These are phyloP conservation scores for Ogataea dorogensis DNA, from an alignment of 805 yeast genomes.

Conservation along the genomic window DNA sequence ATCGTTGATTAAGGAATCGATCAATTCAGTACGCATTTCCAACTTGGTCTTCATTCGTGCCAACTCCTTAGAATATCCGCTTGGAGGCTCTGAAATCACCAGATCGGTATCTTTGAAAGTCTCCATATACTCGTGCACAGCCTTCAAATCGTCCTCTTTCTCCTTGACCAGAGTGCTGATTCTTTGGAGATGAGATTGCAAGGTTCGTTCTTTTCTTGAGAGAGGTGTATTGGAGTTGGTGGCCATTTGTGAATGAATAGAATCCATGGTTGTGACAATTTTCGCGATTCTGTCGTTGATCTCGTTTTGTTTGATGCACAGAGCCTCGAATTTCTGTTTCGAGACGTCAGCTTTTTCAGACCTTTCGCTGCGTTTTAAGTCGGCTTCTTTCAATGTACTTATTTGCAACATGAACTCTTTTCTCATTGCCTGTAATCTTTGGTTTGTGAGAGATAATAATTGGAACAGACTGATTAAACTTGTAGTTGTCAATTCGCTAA, in stretches of 20 bases:
- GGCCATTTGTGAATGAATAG: slow-evolving; percentile 8
- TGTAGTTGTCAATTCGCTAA: slow-evolving; percentile 16
- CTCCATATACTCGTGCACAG: slow-evolving; percentile 13
- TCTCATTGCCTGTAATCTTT: slow-evolving; percentile 19
- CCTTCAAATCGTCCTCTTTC: slow-evolving; percentile 20
- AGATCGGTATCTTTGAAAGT: slow-evolving; percentile 22
- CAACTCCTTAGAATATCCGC: slow-evolving; percentile 12
- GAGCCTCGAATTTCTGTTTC: slow-evolving; percentile 18
- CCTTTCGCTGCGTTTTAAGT: slow-evolving; percentile 13
- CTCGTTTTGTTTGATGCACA: slow-evolving; percentile 32
- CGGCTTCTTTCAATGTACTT: slow-evolving; percentile 18
- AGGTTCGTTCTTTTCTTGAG: slow-evolving; percentile 28
- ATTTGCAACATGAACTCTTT: slow-evolving; percentile 29
- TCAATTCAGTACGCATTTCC: slow-evolving; percentile 9
- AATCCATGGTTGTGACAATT: slow-evolving; percentile 11
- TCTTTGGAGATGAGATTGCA: slow-evolving; percentile 25
- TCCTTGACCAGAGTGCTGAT: slow-evolving; percentile 15
- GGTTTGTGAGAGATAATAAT: slow-evolving; percentile 16
- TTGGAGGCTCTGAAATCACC: slow-evolving; percentile 5
- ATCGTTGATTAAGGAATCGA: slow-evolving; percentile 10
- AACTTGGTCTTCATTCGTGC: slow-evolving; percentile 21
- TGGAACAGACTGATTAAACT: slow-evolving; percentile 24
- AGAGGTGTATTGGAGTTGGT: slow-evolving; percentile 17
- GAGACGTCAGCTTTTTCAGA: slow-evolving; percentile 1
- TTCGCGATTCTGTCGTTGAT: slow-evolving; percentile 21